Evolutionary conservation across 1,139 yeast genomes (phyloP).

Genomic region (Yamadazyma atmosphaerica): DNA sequence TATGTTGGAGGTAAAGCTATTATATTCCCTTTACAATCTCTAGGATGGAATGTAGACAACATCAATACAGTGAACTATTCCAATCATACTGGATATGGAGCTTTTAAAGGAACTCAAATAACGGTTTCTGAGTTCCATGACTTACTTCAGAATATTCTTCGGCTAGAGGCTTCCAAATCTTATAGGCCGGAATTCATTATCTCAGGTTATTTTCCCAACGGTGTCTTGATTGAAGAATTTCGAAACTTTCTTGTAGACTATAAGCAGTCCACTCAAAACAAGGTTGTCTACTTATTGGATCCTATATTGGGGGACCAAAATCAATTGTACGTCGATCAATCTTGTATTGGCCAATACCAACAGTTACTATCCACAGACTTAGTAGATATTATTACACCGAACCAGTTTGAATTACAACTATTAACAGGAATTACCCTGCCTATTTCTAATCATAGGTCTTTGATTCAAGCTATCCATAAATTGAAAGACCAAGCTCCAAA

Average conservation of each 20-base stretch:
- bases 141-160: conserved; percentile 8
- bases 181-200: conserved; percentile 29
- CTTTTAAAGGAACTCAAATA: conserved; percentile 16
- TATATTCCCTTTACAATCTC: conserved; percentile 72
- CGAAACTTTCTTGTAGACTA: conserved; percentile 1
- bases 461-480: conserved; percentile 43
- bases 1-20: conserved; percentile 83
- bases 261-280: neutral
- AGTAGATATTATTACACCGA: conserved; percentile 77
- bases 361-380: conserved; percentile 44
- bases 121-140: conserved; percentile 4
- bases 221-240: conserved; percentile 8
- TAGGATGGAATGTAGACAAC: conserved; percentile 85
- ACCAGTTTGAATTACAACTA: conserved; percentile 81
- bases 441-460: conserved; percentile 36
- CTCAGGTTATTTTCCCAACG: conserved; percentile 41
- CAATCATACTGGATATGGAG: conserved; percentile 82
- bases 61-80: conserved; percentile 79
- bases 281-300: conserved; percentile 60
- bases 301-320: conserved; percentile 96
- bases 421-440: conserved; percentile 46
- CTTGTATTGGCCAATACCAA: conserved; percentile 64
- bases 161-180: conserved; percentile 35
- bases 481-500: conserved; percentile 27
- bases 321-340: conserved; percentile 68